Percentiles rank a stretch among this genome's conserved stretches.
phyloP scores from a whole-genome alignment of 257 asterid genomes.

The Solanum peruvianum region DNA sequence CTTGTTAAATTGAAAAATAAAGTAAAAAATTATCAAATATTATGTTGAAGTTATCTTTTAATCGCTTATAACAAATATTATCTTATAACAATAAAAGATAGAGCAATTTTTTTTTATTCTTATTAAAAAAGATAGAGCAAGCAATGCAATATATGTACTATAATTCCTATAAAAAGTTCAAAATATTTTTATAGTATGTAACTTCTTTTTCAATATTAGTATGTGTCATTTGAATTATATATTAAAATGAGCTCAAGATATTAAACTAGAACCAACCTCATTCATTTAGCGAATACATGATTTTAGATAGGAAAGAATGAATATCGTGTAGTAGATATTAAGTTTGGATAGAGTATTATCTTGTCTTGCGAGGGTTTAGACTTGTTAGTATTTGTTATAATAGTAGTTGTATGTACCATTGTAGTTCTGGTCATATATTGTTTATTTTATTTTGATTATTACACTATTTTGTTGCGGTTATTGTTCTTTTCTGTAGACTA shows the following conservation, averaged over 20 bases:
- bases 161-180: neutral
- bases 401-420: neutral
- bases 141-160: neutral
- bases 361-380: neutral
- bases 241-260: neutral
- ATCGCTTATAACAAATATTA: neutral
- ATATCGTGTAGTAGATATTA: fast-evolving
- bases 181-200: neutral
- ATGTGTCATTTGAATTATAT: neutral
- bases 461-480: neutral
- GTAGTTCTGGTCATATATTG: neutral
- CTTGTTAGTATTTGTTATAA: neutral
- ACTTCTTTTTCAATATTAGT: neutral
- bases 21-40: neutral
- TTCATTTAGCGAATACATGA: neutral
- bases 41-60: neutral
- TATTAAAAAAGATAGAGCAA: neutral
- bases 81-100: neutral
- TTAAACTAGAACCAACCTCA: neutral
- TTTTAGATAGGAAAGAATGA: neutral
- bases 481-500: neutral
- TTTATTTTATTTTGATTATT: too few species aligned
- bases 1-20: neutral
- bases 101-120: neutral
- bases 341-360: neutral